Base-by-base conservation (phyloP, 805 yeast species). In the Teunomyces tritomae region DNA sequence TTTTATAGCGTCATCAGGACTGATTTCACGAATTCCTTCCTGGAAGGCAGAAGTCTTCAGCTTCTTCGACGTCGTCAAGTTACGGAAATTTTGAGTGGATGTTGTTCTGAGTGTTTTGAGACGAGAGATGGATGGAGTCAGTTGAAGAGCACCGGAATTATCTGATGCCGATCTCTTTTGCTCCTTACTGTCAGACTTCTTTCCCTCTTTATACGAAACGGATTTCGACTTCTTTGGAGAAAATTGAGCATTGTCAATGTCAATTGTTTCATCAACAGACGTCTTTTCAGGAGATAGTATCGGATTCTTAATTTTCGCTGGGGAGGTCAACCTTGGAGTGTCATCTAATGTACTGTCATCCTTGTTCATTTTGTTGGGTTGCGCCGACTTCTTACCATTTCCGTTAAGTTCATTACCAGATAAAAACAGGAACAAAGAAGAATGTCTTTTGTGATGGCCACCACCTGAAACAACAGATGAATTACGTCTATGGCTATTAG, bases 11-110 rank as follows among this genome's bases (percentile, higher is more conserved):
- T 88, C 87, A 51, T 80, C 82, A 0, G 97, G 96, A 0, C 86
- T 76, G 11, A 88, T 76, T 14, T 69, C 74, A 56, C 89, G 77
- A 37, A 94, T 87, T 5, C 99, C 99, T 68, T 94, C 99, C 59
- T 80, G 82, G 62, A 87, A 87, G 0, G 94, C 94, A 0, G 88
- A 80, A 0, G 95, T 87, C 48, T 82, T 80, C 65, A 77, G 79
- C 59, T 87, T 87, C 51, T 74, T 76, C 41, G 64, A 58, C 2
- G 77, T 70, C 1, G 77, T 71, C 30, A 78, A 62, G 40, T 63
- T 72, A 47, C 73, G 67, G 52, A 78, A 66, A 37, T 80, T 75
- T 45, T 79, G 77, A 2, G 84, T 71, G 8, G 84, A 76, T 5
- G 81, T 74, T 4, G 81, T 71, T 47, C 84, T 78, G 51, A 79